phyloP scores from a whole-genome alignment of 2,329 filamentous ascomycete genomes.

The Alternaria triticimaculans region DNA sequence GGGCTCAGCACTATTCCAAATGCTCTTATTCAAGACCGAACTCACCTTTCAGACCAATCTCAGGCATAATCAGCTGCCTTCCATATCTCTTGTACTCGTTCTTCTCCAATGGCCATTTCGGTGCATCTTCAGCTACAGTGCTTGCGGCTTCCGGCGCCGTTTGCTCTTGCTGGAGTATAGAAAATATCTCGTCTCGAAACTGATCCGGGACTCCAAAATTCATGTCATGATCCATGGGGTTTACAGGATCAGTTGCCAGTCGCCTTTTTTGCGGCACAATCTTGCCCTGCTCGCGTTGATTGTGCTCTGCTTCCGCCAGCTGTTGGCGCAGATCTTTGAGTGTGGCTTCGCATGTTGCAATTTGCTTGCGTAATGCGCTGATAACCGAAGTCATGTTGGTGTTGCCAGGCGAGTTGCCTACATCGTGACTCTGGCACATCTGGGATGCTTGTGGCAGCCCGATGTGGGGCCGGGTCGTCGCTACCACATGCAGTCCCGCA shows the following conservation, averaged over 20 bases:
- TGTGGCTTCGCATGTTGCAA: slow-evolving; percentile 51
- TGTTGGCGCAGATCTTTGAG: slow-evolving; percentile 51
- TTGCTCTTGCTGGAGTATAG: slow-evolving; percentile 39
- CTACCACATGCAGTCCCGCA: background rate
- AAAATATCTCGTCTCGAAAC: slow-evolving; percentile 52
- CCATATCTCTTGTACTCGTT: slow-evolving; percentile 88
- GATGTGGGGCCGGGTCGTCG: slow-evolving; percentile 9
- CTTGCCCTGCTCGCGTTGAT: slow-evolving; percentile 34
- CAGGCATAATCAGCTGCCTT: slow-evolving; percentile 86
- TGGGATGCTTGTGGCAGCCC: slow-evolving; percentile 4
- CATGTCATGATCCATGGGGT: slow-evolving; percentile 45
- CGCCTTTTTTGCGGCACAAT: slow-evolving; percentile 26
- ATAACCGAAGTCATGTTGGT: slow-evolving; percentile 33
- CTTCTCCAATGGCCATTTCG: slow-evolving; percentile 69
- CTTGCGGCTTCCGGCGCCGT: background rate
- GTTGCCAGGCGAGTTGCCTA: slow-evolving; percentile 1
- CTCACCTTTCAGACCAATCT: slow-evolving; percentile 76
- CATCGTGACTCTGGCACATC: slow-evolving; percentile 7
- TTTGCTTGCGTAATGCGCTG: slow-evolving; percentile 51
- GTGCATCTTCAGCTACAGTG: slow-evolving; percentile 9
- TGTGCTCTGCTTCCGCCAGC: slow-evolving; percentile 52
- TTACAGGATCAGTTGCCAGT: slow-evolving; percentile 24
- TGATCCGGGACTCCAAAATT: slow-evolving; percentile 52
- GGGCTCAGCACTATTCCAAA: background rate
- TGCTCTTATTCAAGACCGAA: background rate